phyloP scores from a whole-genome alignment of 2,329 filamentous ascomycete species.

The Cytospora piceae region DNA sequence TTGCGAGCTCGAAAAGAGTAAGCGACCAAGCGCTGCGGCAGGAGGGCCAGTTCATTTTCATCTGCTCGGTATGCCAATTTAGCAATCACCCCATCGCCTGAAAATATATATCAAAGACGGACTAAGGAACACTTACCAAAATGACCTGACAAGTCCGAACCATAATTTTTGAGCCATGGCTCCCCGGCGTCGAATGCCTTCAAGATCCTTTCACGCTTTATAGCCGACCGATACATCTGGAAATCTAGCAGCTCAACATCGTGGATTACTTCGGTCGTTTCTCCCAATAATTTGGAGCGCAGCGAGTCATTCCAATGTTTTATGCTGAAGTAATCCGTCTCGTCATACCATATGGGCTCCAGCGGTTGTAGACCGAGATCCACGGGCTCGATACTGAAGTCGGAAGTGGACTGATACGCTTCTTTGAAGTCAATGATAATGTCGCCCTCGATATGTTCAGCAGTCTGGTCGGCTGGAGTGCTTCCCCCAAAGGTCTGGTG shows the following conservation, averaged over 20 bases:
- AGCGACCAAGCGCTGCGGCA: constrained; percentile 12
- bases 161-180: constrained; percentile 2
- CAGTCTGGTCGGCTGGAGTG: too few species aligned
- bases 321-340: background rate
- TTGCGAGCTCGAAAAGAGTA: constrained; percentile 19
- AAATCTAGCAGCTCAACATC: background rate
- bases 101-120: background rate
- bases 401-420: background rate
- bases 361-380: too few species aligned
- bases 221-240: background rate
- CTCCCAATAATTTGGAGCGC: background rate
- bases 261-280: background rate
- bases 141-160: background rate
- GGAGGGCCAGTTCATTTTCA: background rate
- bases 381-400: background rate
- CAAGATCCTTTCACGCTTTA: constrained; percentile 1
- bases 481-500: background rate
- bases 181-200: background rate
- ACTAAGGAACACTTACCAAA: background rate
- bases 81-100: background rate
- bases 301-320: background rate
- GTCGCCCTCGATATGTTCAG: constrained; percentile 17
- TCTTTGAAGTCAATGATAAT: constrained; percentile 24
- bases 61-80: background rate
- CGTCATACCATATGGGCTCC: background rate